Evolutionary conservation across 2,329 filamentous ascomycete species (phyloP), one percentile per base, ranked within the genome.

Genomic region (Curvularia eragrostidis): DNA sequence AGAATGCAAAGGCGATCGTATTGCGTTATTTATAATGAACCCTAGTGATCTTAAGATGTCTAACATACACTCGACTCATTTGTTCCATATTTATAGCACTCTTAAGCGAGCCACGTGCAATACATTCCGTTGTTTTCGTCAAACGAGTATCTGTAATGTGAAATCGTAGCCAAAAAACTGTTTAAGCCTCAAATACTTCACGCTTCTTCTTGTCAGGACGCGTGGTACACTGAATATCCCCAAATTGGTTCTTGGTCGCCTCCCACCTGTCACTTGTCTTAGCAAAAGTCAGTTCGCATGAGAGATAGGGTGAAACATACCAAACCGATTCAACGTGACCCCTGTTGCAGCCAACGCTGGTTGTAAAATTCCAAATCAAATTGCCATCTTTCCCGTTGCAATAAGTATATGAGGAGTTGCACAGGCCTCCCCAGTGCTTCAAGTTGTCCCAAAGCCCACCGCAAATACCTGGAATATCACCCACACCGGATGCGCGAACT

Each of bases 271-370:
- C 13, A 13, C 10, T 4, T 8, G 12, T 32, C 10, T 32, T 32
- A 32, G 30, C 12, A 15, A 32, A 15, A 32, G 10, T 32, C 5
- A 15, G 10, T 7, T 3, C 13, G 8, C 9, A 6, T 46, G 5
- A 21, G 13, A 50, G 3, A 19, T 15, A 24, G n/a, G 44, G 21
- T 39, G 23, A 46, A 30, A 12, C 43, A 19, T 46, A 46, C 43
- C 43, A 46, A 46, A 46, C 43, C 8, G 43, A 46, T 18, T 46
- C 43, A 46, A 46, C 12, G n/a, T 46, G 43, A 10, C 26, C 24
- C 9, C 24, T 26, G 13, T 12, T 30, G n/a, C 43, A 46, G 5
- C 12, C 43, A 15, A 18, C 5, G 10, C 43, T 18, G 18, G 43
- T 30, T 18, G 43, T 46, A 46, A 46, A 46, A 3, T 28, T 46